Base-by-base conservation (phyloP, 2,329 filamentous ascomycete species). In the Neonectria coccinea region DNA sequence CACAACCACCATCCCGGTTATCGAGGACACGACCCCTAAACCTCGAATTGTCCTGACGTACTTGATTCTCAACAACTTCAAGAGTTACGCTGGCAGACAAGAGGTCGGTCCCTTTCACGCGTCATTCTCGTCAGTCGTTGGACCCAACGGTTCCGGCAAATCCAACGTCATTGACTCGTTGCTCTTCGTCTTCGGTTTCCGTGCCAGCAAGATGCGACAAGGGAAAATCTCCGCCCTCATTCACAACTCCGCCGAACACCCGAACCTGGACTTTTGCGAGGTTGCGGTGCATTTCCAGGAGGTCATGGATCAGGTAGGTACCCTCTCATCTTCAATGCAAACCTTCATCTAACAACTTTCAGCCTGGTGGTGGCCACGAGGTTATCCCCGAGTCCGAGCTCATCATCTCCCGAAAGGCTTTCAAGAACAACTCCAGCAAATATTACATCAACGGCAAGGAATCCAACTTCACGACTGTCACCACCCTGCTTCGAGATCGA, bases 91-190 rank as follows among this genome's bases (percentile, higher is more conserved):
- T 16, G 96, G 96, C 4, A 86, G 92, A 66, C 96, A 99, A 78
- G 91, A 97, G 80, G 96, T 99, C 64, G 96, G 96, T 0, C 96
- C 96, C 0, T 99, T 99, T 78, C 96, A 99, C 78, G 88, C 93
- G 2, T 99, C 96, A 0, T 99, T 99, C 81, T 97, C 96, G 1
- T 97, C 96, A 0, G 96, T 99, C 2, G 96, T 99, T 10, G 97
- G 96, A 1, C 96, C 97, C 54, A 99, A 99, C 77, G 96, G 96
- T 66, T 99, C 96, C 10, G 96, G 96, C 64, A 99, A 99, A 79
- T 98, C 96, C 22, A 99, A 99, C 74, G 97, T 99, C 67, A 99
- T 99, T 76, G 96, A 99, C 80, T 97, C 96, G 2, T 83, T 99
- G 29, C 88, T 99, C 1, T 99, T 99, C 75, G 96, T 99, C n/a